These are phyloP conservation scores for Phytophthora fragariaefolia DNA, from an alignment of 352 stramenopile genomes.

Conservation along the genomic window DNA sequence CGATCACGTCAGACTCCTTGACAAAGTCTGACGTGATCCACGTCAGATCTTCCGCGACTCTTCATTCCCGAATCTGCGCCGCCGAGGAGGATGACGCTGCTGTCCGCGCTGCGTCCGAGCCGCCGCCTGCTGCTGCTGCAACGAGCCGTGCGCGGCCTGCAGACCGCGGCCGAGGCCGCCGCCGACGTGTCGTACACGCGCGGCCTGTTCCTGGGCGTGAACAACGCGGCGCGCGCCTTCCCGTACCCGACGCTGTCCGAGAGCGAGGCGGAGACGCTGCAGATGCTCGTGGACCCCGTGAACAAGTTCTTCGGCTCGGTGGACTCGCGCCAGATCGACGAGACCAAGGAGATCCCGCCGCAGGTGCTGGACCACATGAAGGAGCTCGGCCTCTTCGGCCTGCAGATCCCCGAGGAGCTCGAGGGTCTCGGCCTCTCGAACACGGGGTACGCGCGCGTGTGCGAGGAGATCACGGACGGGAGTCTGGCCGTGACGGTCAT, in stretches of 20 bases:
- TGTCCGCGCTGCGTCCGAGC: slow-evolving; percentile 48
- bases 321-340: slow-evolving; percentile 78
- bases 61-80: slow-evolving; percentile 22
- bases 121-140: slow-evolving; percentile 29
- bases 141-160: slow-evolving; percentile 46
- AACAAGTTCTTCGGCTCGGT: slow-evolving; percentile 80
- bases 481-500: slow-evolving; percentile 86
- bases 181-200: slow-evolving; percentile 81
- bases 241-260: slow-evolving; percentile 79
- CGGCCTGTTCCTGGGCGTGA: slow-evolving; percentile 84
- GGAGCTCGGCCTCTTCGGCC: slow-evolving; percentile 85
- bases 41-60: slow-evolving; percentile 17
- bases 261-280: slow-evolving; percentile 80
- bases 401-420: slow-evolving; percentile 86
- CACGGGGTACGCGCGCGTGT: slow-evolving; percentile 86
- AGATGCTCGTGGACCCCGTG: slow-evolving; percentile 87
- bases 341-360: slow-evolving; percentile 80
- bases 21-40: slow-evolving; percentile 6
- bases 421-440: slow-evolving; percentile 84
- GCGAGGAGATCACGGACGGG: slow-evolving; percentile 85
- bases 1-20: slow-evolving; percentile 16
- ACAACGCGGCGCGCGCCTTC: slow-evolving; percentile 80
- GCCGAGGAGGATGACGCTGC: slow-evolving; percentile 32
- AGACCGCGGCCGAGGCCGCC: slow-evolving; percentile 74
- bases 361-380: slow-evolving; percentile 80